Conservation (phyloP, 805 yeast species). For the Grigorovia jiainica region DNA sequence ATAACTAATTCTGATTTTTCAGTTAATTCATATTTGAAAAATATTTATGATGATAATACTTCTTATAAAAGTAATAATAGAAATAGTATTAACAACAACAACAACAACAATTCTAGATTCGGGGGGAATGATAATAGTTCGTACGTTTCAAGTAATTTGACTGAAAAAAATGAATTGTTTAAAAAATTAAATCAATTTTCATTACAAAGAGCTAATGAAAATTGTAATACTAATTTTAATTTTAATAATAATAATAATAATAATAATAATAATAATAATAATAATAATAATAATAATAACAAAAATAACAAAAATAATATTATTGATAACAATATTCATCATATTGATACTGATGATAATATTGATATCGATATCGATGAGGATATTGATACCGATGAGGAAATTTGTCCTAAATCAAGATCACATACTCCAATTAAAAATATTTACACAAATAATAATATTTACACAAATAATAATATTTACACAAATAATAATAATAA, state of each 20-base stretch:
- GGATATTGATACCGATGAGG: not conserved
- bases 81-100: not conserved
- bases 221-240: not conserved
- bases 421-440: constrained; percentile 1
- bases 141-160: not conserved
- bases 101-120: not conserved
- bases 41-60: constrained; percentile 3
- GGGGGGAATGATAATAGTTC: not conserved
- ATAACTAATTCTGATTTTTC: constrained; percentile 1
- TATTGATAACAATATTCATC: not conserved
- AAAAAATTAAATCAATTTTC: not conserved
- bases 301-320: too few relatives aligned
- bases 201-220: not conserved
- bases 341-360: not conserved
- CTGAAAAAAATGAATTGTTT: not conserved
- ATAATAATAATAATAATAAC: not conserved
- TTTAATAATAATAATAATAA: not conserved
- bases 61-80: not conserved
- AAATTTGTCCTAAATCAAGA: constrained; percentile 5
- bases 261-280: not conserved
- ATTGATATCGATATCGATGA: not conserved
- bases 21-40: constrained; percentile 4
- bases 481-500: not conserved
- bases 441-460: not conserved
- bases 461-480: not conserved